Conservation (phyloP, 257 asterid species). For the Oldenlandia corymbosa region DNA sequence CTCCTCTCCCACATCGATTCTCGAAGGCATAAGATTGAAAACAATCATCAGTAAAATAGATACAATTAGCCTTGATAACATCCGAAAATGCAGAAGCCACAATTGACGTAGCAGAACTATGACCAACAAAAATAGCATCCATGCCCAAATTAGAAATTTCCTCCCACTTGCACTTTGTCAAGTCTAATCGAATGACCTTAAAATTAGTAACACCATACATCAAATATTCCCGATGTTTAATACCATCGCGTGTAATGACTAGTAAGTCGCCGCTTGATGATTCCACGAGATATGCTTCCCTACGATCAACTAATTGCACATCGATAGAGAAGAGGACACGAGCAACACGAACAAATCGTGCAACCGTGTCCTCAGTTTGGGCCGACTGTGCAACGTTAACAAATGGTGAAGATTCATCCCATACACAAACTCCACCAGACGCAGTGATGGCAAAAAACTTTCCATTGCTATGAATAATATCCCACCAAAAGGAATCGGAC, state of each 20-base stretch:
- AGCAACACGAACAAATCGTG: no score
- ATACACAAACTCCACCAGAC: not conserved
- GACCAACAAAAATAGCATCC: not conserved
- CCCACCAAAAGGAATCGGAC: not conserved
- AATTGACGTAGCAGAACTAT: not conserved
- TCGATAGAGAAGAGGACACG: not conserved
- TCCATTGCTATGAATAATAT: not conserved
- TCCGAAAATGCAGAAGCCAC: no score
- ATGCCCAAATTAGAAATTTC: not conserved
- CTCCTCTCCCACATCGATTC: no score
- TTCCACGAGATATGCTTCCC: not conserved
- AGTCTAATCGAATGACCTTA: no score
- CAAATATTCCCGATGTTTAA: accelerated
- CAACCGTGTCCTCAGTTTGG: no score
- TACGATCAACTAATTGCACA: not conserved
- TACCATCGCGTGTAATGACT: not conserved
- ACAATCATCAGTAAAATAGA: not conserved
- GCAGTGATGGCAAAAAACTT: not conserved
- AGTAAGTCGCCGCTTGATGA: not conserved
- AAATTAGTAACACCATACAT: not conserved
- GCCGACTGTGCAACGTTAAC: no score
- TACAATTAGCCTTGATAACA: not conserved
- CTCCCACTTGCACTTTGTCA: no score
- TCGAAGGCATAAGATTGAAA: not conserved
- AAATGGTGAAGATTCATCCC: not conserved